phyloP scores from a whole-genome alignment of 495 filamentous ascomycete genomes.

The Penicillium longicatenatum region DNA sequence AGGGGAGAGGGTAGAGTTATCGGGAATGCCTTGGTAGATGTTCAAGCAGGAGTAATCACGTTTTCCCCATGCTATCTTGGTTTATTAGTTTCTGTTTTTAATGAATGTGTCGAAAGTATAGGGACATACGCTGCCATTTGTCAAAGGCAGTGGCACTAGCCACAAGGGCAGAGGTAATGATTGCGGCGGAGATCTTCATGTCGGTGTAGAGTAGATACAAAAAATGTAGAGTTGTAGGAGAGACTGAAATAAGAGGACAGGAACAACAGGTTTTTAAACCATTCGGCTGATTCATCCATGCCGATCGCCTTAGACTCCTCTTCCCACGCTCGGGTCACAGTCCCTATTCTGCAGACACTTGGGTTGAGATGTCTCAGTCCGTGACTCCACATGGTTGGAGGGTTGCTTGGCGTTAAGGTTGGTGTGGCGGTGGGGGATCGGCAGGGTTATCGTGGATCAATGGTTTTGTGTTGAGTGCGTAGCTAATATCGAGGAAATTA shows the following conservation, averaged over 20 bases:
- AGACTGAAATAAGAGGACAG: not conserved
- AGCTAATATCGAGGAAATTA: not conserved
- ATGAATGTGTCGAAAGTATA: no score
- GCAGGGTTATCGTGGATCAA: slow-evolving; percentile 2
- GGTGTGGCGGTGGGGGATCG: slow-evolving; percentile 16
- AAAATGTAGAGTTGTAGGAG: not conserved
- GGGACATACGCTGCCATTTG: slow-evolving; percentile 37
- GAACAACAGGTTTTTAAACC: not conserved
- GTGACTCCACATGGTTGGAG: slow-evolving; percentile 20
- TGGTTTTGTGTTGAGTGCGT: not conserved
- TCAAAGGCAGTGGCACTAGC: slow-evolving; percentile 36
- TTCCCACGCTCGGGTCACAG: slow-evolving; percentile 11
- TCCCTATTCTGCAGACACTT: slow-evolving; percentile 8
- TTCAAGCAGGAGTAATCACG: slow-evolving; percentile 44
- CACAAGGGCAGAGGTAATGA: slow-evolving; percentile 32
- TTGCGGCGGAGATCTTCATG: slow-evolving; percentile 38
- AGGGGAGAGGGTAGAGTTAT: slow-evolving; percentile 32
- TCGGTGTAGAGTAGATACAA: not conserved
- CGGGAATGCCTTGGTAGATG: slow-evolving; percentile 39
- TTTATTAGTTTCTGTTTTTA: slow-evolving; percentile 1
- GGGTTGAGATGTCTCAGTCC: slow-evolving; percentile 24
- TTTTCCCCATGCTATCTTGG: slow-evolving; percentile 38
- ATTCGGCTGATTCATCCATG: not conserved
- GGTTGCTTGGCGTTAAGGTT: slow-evolving; percentile 20
- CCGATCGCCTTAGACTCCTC: slow-evolving; percentile 8